A percentile compares a stretch with the other conserved stretches of the same genome.
Conservation (phyloP, 805 yeast species). For the Lipomyces oligophaga region DNA sequence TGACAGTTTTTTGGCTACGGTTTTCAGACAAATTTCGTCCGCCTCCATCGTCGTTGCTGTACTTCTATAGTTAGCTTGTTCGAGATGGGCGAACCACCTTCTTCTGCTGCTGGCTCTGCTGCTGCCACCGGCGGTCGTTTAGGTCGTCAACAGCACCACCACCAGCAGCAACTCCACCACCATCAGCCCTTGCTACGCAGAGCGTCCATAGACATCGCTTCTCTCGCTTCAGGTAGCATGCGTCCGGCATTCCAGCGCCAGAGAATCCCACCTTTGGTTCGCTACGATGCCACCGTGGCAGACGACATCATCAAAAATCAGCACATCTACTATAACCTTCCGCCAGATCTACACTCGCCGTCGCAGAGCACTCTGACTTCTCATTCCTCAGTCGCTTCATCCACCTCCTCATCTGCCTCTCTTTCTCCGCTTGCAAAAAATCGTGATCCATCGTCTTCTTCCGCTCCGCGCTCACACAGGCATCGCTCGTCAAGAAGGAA, state of each 20-base stretch:
- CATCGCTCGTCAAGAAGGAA: no score
- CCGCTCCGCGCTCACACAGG: no score
- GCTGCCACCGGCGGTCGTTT: background rate
- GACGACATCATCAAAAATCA: constrained; percentile 20
- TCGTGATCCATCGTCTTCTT: no score
- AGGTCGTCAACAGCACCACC: constrained; percentile 13
- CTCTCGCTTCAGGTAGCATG: constrained; percentile 10
- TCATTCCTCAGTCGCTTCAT: background rate
- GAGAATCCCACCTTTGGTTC: background rate
- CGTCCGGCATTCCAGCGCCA: constrained; percentile 8
- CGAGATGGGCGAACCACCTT: background rate
- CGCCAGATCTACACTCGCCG: constrained; percentile 9
- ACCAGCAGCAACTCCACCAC: no score
- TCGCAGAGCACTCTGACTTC: background rate
- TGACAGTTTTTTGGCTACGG: no score
- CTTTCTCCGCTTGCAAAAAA: no score
- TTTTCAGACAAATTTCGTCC: no score
- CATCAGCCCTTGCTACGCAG: constrained; percentile 13
- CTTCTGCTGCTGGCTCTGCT: no score
- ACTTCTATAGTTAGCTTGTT: no score
- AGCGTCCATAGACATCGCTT: constrained; percentile 17
- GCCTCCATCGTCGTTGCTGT: no score
- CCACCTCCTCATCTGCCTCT: background rate
- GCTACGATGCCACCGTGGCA: constrained; percentile 13
- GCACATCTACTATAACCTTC: constrained; percentile 7